Conservation (phyloP, 2,329 filamentous ascomycete species). For the Trichophyton benhamiae region DNA sequence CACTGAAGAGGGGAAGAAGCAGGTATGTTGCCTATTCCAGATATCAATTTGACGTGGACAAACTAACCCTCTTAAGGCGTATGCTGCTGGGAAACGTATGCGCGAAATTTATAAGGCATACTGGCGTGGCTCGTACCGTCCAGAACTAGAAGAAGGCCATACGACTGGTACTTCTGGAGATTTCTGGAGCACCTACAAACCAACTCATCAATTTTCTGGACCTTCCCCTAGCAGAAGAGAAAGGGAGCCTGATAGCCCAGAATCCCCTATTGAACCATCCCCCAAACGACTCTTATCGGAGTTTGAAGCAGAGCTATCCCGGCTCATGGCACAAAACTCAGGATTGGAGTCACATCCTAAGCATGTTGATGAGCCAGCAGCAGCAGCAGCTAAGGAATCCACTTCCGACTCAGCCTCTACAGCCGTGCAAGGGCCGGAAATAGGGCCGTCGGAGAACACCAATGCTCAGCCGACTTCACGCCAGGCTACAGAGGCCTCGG, state of each 20-base stretch:
- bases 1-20: slow-evolving; percentile 18
- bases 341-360: slow-evolving; percentile 8
- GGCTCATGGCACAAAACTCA: slow-evolving; percentile 17
- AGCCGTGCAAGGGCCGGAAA: slow-evolving; percentile 5
- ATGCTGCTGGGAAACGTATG: neutral
- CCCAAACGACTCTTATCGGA: slow-evolving; percentile 26
- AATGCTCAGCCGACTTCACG: neutral
- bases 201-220: neutral
- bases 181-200: slow-evolving; percentile 6
- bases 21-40: slow-evolving; percentile 11
- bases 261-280: slow-evolving; percentile 15
- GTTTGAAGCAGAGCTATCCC: slow-evolving; percentile 30
- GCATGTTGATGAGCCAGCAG: slow-evolving; percentile 5
- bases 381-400: neutral
- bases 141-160: neutral
- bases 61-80: neutral
- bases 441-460: neutral
- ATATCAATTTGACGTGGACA: neutral
- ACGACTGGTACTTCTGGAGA: neutral
- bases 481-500: neutral
- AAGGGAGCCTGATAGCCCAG: slow-evolving; percentile 13
- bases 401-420: neutral
- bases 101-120: neutral
- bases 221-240: neutral
- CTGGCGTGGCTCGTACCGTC: neutral